Base-by-base conservation (phyloP, 225 moss, liverwort and hornwort genomes). In the Marchantia polymorpha region DNA sequence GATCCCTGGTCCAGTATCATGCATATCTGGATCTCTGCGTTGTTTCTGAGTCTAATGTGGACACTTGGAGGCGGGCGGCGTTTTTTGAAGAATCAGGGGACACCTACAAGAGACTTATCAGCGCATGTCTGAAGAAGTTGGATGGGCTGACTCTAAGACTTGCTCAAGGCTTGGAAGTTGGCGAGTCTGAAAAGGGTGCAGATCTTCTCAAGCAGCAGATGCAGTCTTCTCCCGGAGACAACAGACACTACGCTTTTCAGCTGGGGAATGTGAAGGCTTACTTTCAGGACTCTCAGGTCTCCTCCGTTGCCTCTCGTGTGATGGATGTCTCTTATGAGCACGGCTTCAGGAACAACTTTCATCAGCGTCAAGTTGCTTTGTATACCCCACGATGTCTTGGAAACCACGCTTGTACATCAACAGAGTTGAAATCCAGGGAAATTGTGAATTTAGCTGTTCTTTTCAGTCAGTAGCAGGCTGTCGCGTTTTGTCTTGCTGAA, bases 71-170 rank as follows among this genome's bases (percentile, higher is more conserved):
- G 61, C 88, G 95, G 76, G 89, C 93, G 46, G 93, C 95, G 7
- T 87, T 92, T 72, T 95, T 92, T 65, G 95, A 95, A 87, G 93
- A 95, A 82, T 85, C 93, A 26, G 95, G 93, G 49, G 95, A 95
- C 73, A 89, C 93, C 1, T 95, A 95, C 84, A 88, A 83, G 79
- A 88, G 91, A 67, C 79, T 95, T 17, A 87, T 91, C 46, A 70
- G 56, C 13, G 78, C 82, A 8, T 92, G 93, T 76, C 74, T 93
- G 11, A 84, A 83, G 64, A 89, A 88, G 48, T 83, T 95, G 22
- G 93, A 95, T 69, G 86, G 80, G 73, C 87, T 93, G 47, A 93
- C 93, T 10, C 64, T 86, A 58, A 91, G 85, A 60, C 88, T 95
- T 64, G 88, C 84, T 12, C 92, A 88, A 70, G 90, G 92, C 61